Percentiles rank a stretch among this genome's conserved stretches.
phyloP scores from a whole-genome alignment of 73 alveolate species.

The Blepharisma japonicum region DNA sequence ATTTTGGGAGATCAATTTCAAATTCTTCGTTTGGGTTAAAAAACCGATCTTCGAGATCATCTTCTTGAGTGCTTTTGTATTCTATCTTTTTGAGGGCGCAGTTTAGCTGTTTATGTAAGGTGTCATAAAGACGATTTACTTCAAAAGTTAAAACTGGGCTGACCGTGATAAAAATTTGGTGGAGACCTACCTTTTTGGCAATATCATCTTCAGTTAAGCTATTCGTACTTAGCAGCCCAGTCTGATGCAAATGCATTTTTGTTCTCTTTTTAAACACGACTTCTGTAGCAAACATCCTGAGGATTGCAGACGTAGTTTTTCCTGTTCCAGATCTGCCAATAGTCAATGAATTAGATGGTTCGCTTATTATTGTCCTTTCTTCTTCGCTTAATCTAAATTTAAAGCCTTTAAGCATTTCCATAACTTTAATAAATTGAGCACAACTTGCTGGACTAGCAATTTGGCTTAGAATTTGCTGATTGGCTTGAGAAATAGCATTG shows the following conservation, averaged over 20 bases:
- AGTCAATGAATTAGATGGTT: constrained; percentile 32
- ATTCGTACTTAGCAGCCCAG: neutral
- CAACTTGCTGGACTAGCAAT: no score
- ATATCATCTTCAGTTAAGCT: constrained; percentile 38
- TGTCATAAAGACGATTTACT: constrained; percentile 70
- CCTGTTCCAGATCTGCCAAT: constrained; percentile 80
- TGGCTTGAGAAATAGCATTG: no score
- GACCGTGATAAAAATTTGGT: constrained; percentile 70
- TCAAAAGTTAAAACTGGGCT: constrained; percentile 85
- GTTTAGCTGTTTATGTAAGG: constrained; percentile 45
- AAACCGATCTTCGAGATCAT: no score
- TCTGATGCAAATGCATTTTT: no score
- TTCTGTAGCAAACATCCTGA: constrained; percentile 60
- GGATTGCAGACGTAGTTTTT: constrained; percentile 64
- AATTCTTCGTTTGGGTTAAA: no score
- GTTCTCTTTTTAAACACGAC: constrained; percentile 30
- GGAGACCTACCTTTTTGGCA: constrained; percentile 44
- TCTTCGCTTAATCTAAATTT: constrained; percentile 12
- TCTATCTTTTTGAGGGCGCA: constrained; percentile 44
- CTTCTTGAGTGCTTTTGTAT: no score
- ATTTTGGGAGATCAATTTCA: no score
- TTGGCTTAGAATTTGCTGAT: no score
- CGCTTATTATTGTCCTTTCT: constrained; percentile 34
- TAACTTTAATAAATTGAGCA: neutral
- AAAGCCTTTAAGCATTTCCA: neutral